phyloP scores from a whole-genome alignment of 768 basidiomycete genomes.

The Lentinula lateritia region DNA sequence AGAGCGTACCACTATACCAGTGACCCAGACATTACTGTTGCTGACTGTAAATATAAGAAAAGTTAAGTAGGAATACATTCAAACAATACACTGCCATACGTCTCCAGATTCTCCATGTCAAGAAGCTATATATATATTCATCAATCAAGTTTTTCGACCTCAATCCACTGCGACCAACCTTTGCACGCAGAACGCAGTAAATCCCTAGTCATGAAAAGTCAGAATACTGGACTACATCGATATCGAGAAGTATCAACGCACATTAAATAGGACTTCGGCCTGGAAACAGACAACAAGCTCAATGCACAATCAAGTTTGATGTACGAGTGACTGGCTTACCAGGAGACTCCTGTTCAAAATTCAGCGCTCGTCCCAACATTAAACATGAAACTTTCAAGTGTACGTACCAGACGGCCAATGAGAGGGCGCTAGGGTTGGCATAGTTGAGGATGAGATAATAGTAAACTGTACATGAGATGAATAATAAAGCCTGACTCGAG shows the following conservation, averaged over 20 bases:
- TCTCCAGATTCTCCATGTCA: constrained; percentile 43
- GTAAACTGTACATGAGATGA: neutral
- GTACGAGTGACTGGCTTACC: constrained; percentile 18
- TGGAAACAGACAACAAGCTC: constrained; percentile 8
- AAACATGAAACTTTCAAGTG: neutral
- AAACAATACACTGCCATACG: constrained; percentile 23
- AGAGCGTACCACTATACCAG: constrained; percentile 13
- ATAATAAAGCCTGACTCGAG: neutral
- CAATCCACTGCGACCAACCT: constrained; percentile 23
- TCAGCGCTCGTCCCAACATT: neutral
- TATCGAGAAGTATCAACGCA: constrained; percentile 16
- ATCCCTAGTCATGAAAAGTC: constrained; percentile 27
- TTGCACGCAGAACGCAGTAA: constrained; percentile 49
- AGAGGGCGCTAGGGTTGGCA: neutral
- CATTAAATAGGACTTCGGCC: constrained; percentile 44
- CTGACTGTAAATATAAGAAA: constrained; percentile 27
- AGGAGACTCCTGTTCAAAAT: constrained; percentile 27
- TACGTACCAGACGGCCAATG: neutral
- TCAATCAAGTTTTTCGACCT: no score
- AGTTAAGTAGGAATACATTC: neutral
- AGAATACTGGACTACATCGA: neutral
- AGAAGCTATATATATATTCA: constrained; percentile 32
- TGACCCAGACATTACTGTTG: constrained; percentile 25
- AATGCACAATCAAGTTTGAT: neutral
- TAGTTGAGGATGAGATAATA: neutral